Evolutionary conservation across 345 rosid genomes (phyloP).

Genomic region (Syzygium aqueum): DNA sequence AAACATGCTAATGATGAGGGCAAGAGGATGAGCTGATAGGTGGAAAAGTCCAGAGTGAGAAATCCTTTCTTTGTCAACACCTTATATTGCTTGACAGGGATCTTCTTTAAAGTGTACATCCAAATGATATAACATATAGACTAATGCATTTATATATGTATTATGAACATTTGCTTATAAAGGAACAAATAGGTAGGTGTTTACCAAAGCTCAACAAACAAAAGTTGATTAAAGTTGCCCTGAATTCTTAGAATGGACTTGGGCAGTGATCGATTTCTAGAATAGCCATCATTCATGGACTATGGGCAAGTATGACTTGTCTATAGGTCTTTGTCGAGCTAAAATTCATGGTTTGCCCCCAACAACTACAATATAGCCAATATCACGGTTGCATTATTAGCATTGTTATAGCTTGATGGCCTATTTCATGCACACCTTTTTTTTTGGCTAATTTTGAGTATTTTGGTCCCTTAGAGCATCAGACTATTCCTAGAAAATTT

Average conservation of each 20-base stretch:
- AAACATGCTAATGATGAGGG: no score
- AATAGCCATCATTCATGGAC: neutral
- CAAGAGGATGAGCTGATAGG: no score
- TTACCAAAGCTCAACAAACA: neutral
- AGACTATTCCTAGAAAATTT: no score
- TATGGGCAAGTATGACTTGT: no score
- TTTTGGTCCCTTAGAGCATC: no score
- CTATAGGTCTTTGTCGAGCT: no score
- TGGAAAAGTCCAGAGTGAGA: no score
- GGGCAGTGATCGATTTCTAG: neutral
- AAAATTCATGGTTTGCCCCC: neutral
- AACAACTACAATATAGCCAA: neutral
- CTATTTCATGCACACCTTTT: neutral
- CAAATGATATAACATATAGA: no score
- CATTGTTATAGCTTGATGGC: no score
- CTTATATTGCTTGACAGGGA: no score
- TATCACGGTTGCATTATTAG: neutral
- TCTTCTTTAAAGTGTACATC: no score
- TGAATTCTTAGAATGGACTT: neutral
- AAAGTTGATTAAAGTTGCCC: neutral
- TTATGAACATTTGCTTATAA: neutral
- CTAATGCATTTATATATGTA: neutral
- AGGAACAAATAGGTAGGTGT: neutral
- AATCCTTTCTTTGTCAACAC: no score
- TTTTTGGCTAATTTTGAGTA: neutral